Evolutionary conservation across 495 filamentous ascomycete genomes (phyloP), one percentile per base, ranked within the genome.

Genomic region (Lasiosphaeria hispida): DNA sequence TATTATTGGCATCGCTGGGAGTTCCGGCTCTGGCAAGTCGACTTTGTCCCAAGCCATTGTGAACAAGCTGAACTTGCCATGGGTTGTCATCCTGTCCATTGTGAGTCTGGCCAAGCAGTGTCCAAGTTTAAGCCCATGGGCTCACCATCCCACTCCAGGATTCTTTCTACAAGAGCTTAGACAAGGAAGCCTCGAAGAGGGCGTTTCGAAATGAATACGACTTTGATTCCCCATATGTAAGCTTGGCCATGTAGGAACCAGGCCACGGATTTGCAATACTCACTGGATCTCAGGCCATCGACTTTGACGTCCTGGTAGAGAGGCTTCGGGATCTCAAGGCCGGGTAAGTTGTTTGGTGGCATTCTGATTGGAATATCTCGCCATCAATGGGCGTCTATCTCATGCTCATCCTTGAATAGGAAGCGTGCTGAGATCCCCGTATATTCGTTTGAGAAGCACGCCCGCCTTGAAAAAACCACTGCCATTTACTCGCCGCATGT

Each of bases 31-130:
- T 23, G 94, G 94, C 39, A 98, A 98, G 77, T 96, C 92, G n/a
- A 96, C 91, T 2, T 76, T 98, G 51, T 92, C 95, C 18, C 84
- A 92, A 59, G 91, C 92, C 48, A 96, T 98, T 62, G 91, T 97
- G 51, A 85, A 79, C 55, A 87, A 89, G 57, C 73, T 98, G 62
- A 96, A 92, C 73, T 76, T 97, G 50, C 94, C 94, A 42, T 98
- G 94, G 94, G 94, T 98, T 37, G 91, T 97, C 33, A 96, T 98
- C 70, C 73, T 98, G 61, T 93, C 91, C 35, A 97, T 98, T 85
- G 92, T 96, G 81, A 68, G 75, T 60, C 34, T 11, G 40, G 17
- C 13, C 14, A 11, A 41, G 7, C 39, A 49, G 56, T 23, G 50
- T 34, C 50, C 11, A 56, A n/a, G 35, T 10, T 11, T 35, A n/a